Evolutionary conservation across 2,329 filamentous ascomycete species (phyloP).

Genomic region (Penicillium sclerotigenum): DNA sequence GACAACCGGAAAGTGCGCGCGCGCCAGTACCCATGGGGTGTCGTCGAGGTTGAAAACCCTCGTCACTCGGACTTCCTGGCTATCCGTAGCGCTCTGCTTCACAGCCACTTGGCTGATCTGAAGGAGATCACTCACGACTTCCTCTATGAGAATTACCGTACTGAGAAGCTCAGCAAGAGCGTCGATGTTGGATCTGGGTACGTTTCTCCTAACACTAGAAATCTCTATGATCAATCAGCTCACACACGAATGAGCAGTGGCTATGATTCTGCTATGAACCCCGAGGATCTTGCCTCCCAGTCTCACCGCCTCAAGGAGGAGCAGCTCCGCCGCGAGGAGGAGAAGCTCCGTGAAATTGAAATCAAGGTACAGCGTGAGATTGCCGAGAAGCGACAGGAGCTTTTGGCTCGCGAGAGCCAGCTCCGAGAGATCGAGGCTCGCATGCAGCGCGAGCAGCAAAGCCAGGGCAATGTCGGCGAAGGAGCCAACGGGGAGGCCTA

Average conservation of each 20-base stretch:
- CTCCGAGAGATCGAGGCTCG: slow-evolving; percentile 97
- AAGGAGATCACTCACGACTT: slow-evolving; percentile 99
- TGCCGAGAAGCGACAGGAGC: slow-evolving; percentile 99
- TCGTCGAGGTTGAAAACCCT: slow-evolving; percentile 98
- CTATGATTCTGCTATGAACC: slow-evolving; percentile 87
- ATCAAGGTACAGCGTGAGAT: slow-evolving; percentile 99
- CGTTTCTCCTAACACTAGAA: slow-evolving; percentile 43
- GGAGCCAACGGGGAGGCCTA: slow-evolving; percentile 39
- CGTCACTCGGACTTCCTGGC: slow-evolving; percentile 98
- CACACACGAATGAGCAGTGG: slow-evolving; percentile 40
- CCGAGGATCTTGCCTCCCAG: slow-evolving; percentile 93
- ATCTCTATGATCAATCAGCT: slow-evolving; percentile 18
- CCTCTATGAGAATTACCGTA: slow-evolving; percentile 99
- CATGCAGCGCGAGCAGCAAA: slow-evolving; percentile 83
- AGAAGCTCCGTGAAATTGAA: slow-evolving; percentile 99
- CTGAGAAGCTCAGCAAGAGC: slow-evolving; percentile 99
- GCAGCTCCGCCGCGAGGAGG: slow-evolving; percentile 96
- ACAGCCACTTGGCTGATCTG: slow-evolving; percentile 95
- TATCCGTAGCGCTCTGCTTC: slow-evolving; percentile 90
- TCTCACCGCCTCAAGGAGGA: slow-evolving; percentile 99
- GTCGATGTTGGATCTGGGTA: slow-evolving; percentile 88
- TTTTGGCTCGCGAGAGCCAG: slow-evolving; percentile 95
- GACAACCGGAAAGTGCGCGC: slow-evolving; percentile 88
- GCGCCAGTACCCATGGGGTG: slow-evolving; percentile 97
- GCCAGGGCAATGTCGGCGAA: slow-evolving; percentile 38